Percentiles rank a stretch among this genome's conserved stretches.
Conservation (phyloP, 306 rosid species). For the Vigna trinervia region DNA sequence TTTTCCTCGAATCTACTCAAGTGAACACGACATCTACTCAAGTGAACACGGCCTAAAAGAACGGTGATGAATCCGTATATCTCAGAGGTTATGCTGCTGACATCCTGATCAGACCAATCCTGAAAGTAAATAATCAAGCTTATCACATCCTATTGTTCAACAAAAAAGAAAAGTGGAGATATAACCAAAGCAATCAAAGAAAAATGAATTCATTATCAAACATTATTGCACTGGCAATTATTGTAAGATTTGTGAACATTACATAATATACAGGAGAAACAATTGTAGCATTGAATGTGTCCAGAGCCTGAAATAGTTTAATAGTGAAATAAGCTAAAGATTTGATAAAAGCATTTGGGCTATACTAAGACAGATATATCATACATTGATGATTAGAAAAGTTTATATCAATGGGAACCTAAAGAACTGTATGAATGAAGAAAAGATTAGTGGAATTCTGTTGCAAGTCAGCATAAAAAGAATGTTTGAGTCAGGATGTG, state of each 20-base stretch:
- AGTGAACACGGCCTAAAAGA: constrained; percentile 59
- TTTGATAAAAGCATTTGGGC: neutral
- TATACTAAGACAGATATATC: neutral
- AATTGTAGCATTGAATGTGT: constrained; percentile 80
- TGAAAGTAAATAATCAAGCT: constrained; percentile 45
- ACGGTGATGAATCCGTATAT: constrained; percentile 93
- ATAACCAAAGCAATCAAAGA: constrained; percentile 29
- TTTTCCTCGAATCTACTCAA: too few species aligned
- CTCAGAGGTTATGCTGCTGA: constrained; percentile 83
- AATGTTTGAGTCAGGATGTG: neutral
- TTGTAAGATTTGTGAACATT: constrained; percentile 92
- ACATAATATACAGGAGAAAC: constrained; percentile 93
- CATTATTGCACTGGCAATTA: constrained; percentile 89
- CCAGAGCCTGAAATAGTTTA: constrained; percentile 74
- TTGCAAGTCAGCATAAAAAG: constrained; percentile 29
- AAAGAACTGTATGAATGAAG: constrained; percentile 17
- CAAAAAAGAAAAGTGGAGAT: constrained; percentile 22
- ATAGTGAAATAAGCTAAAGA: constrained; percentile 28
- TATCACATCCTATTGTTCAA: constrained; percentile 6
- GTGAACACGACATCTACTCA: too few species aligned
- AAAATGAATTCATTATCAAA: constrained; percentile 45
- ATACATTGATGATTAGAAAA: constrained; percentile 28
- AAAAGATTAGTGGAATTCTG: constrained; percentile 24
- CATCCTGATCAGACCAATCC: constrained; percentile 96
- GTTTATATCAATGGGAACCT: neutral